A percentile compares a stretch with the other conserved stretches of the same genome.
Conservation (phyloP, 495 filamentous ascomycete genomes). For the Xylaria grammica region DNA sequence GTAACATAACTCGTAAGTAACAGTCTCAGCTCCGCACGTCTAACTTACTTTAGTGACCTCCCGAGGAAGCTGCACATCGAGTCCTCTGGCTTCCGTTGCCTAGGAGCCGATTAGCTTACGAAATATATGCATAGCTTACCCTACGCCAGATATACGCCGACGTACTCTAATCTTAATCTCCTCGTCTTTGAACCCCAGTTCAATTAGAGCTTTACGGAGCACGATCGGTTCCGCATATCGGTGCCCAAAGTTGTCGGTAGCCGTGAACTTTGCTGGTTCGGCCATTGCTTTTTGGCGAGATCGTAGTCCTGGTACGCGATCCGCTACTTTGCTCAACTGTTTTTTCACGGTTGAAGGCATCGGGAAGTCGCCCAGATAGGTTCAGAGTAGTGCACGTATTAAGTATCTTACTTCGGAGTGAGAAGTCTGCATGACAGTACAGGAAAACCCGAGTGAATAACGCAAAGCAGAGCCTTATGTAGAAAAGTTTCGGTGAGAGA, state of each 20-base stretch:
- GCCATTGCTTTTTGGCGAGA: neutral
- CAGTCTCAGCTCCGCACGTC: neutral
- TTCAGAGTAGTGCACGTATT: neutral
- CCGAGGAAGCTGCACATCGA: slow-evolving; percentile 17
- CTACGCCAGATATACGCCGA: neutral
- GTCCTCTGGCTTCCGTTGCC: neutral
- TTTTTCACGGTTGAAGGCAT: slow-evolving; percentile 4
- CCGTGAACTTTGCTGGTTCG: neutral
- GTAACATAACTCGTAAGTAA: neutral
- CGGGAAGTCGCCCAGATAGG: neutral
- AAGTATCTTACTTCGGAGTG: neutral
- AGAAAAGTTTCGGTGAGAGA: too few relatives aligned
- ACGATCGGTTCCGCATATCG: slow-evolving; percentile 7
- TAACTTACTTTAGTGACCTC: neutral
- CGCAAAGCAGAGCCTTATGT: too few relatives aligned
- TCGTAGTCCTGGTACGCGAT: slow-evolving; percentile 17
- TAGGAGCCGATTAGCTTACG: neutral
- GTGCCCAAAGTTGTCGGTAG: slow-evolving; percentile 10
- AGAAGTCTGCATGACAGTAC: neutral
- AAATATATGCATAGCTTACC: neutral
- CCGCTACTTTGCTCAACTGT: slow-evolving; percentile 1
- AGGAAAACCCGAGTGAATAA: too few relatives aligned
- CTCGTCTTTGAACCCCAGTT: neutral
- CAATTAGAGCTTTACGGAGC: neutral
- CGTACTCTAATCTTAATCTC: neutral